Conservation (phyloP, 148 eudicot genomes). For the Limonium bicolor region DNA sequence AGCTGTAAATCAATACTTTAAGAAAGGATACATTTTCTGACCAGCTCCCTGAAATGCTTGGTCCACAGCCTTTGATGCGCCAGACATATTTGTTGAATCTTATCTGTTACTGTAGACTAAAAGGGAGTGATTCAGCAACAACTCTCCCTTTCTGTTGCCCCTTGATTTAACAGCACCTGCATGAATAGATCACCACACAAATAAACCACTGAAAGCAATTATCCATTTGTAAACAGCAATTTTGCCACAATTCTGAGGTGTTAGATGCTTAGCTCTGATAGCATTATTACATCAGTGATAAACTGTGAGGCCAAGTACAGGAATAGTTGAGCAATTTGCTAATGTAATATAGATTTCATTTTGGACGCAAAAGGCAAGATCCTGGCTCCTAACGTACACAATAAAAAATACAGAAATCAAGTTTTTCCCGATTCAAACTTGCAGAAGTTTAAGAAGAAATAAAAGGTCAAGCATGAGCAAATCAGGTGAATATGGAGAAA, state of each 20-base stretch:
- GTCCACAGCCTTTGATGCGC: constrained; percentile 67
- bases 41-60: constrained; percentile 96
- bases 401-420: too few species aligned
- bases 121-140: not conserved
- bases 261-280: too few species aligned
- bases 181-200: not conserved
- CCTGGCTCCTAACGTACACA: too few species aligned
- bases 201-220: not conserved
- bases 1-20: not conserved
- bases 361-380: too few species aligned
- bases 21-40: constrained; percentile 76
- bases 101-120: not conserved
- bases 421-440: too few species aligned
- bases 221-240: not conserved
- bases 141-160: not conserved
- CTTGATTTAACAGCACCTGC: not conserved
- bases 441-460: too few species aligned
- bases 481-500: too few species aligned
- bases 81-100: constrained; percentile 38
- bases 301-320: too few species aligned
- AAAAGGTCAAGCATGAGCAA: too few species aligned
- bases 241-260: not conserved
- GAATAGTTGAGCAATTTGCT: not conserved
- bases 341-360: too few species aligned
- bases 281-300: too few species aligned